These are phyloP conservation scores for Corymbia calophylla DNA, from an alignment of 441 rosid genomes.

Conservation along the genomic window DNA sequence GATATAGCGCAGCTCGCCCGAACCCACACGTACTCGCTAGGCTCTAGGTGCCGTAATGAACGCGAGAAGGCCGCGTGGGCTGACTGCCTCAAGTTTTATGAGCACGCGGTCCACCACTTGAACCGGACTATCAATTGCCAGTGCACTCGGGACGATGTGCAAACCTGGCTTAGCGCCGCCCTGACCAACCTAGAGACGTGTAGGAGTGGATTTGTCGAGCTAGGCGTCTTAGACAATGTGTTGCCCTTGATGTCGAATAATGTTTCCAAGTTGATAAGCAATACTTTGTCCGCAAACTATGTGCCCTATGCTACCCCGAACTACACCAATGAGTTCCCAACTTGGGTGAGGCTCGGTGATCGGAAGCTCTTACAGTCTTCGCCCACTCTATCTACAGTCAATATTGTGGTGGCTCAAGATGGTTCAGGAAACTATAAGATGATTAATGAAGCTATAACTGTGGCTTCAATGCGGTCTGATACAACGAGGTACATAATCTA, in stretches of 20 bases:
- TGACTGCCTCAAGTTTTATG: neutral
- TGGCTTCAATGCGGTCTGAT: conserved; percentile 29
- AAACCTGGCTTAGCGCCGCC: neutral
- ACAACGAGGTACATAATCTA: conserved; percentile 40
- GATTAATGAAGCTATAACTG: conserved; percentile 29
- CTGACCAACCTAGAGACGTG: neutral
- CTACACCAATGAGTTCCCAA: neutral
- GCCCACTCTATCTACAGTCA: neutral
- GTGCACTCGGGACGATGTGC: neutral
- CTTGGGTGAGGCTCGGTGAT: neutral
- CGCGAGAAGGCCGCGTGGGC: conserved; percentile 1
- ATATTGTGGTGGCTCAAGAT: conserved; percentile 43
- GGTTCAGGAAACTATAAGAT: conserved; percentile 48
- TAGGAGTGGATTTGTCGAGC: neutral
- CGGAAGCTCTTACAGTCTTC: neutral
- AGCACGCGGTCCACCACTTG: neutral
- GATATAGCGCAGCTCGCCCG: neutral
- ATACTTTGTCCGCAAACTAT: neutral
- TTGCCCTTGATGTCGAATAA: neutral
- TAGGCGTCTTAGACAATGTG: neutral
- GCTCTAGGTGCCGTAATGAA: neutral
- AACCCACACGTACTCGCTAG: neutral
- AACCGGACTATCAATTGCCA: neutral
- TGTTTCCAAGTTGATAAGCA: neutral
- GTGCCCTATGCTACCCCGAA: neutral